phyloP scores from a whole-genome alignment of 306 rosid genomes.

The Lupinus albus region DNA sequence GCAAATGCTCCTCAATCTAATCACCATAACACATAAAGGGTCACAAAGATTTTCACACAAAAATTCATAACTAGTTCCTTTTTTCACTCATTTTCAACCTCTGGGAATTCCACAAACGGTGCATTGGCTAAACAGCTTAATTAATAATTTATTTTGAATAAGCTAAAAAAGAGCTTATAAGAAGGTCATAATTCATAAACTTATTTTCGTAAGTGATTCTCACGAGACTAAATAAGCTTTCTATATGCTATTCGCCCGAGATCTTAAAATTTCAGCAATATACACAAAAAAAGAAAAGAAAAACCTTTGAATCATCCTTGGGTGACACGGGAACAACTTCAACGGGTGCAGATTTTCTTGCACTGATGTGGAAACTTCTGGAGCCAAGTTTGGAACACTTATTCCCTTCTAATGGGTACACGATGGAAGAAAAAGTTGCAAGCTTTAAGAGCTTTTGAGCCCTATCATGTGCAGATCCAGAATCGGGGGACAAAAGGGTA shows the following conservation, averaged over 20 bases:
- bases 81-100: not conserved
- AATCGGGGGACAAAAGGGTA: constrained; percentile 47
- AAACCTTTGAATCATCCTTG: constrained; percentile 70
- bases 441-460: constrained; percentile 54
- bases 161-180: too few species aligned
- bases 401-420: constrained; percentile 35
- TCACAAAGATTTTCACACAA: constrained; percentile 22
- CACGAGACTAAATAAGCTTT: too few species aligned
- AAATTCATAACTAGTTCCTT: not conserved
- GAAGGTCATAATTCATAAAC: too few species aligned
- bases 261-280: not conserved
- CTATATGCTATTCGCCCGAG: not conserved
- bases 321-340: constrained; percentile 78
- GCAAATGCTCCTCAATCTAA: constrained; percentile 64
- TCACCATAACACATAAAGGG: constrained; percentile 30
- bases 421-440: constrained; percentile 48
- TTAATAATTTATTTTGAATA: too few species aligned
- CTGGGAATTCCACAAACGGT: not conserved
- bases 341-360: constrained; percentile 57
- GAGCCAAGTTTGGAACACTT: constrained; percentile 32
- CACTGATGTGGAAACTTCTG: constrained; percentile 47
- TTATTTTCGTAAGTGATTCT: too few species aligned
- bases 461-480: constrained; percentile 62
- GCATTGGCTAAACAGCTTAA: too few species aligned
- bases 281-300: constrained; percentile 34